These are phyloP conservation scores for Pisolithus sp. DNA, from an alignment of 768 basidiomycete species.

Conservation along the genomic window DNA sequence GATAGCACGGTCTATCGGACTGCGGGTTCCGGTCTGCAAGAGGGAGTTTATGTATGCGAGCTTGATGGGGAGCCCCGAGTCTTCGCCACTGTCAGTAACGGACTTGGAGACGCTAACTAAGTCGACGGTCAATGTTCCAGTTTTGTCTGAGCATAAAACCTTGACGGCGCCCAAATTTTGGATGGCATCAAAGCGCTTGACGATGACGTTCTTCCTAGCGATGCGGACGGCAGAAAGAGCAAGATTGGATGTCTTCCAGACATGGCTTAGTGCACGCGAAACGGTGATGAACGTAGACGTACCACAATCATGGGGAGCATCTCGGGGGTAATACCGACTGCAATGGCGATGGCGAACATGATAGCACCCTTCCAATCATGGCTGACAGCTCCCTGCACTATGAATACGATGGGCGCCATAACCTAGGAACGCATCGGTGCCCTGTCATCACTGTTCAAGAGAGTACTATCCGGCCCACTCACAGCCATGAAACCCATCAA, in stretches of 20 bases:
- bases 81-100: conserved; percentile 15
- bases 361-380: conserved; percentile 27
- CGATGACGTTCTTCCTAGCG: conserved; percentile 53
- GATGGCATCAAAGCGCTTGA: conserved; percentile 56
- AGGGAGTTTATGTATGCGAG: conserved; percentile 28
- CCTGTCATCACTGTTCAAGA: neutral
- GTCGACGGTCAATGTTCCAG: conserved; percentile 48
- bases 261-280: conserved; percentile 17
- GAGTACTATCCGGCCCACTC: conserved; percentile 1
- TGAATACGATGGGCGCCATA: conserved; percentile 25
- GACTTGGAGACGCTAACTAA: conserved; percentile 32
- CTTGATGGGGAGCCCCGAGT: conserved; percentile 19
- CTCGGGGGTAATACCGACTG: conserved; percentile 27
- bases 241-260: conserved; percentile 51
- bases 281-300: neutral
- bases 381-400: conserved; percentile 26
- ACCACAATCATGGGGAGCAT: conserved; percentile 31
- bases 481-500: conserved; percentile 27
- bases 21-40: conserved; percentile 30
- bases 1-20: conserved; percentile 30
- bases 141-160: conserved; percentile 57
- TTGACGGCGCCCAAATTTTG: conserved; percentile 55
- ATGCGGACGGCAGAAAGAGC: conserved; percentile 52
- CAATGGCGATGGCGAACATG: conserved; percentile 27
- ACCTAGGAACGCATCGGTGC: conserved; percentile 9